Conservation (phyloP, 1,284 basidiomycete species). For the Rhodotorula sp. region DNA sequence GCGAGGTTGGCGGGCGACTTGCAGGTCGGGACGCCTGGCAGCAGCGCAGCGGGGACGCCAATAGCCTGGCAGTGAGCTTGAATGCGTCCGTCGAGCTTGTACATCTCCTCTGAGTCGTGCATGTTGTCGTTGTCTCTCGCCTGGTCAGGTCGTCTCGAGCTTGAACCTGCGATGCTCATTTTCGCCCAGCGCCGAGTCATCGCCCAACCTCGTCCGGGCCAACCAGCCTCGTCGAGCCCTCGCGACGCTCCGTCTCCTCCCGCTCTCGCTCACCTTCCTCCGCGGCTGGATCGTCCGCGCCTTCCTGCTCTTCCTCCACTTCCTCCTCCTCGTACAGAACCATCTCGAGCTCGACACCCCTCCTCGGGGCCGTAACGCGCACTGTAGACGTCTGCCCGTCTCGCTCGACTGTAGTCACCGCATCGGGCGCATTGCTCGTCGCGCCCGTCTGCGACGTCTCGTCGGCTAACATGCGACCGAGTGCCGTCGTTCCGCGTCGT, state of each 20-base stretch:
- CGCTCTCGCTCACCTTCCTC: slow-evolving; percentile 2
- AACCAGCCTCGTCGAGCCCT: not conserved
- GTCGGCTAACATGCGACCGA: too few species aligned
- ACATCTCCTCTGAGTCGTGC: too few species aligned
- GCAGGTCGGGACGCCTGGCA: slow-evolving; percentile 23
- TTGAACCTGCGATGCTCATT: not conserved
- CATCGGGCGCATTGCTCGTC: too few species aligned
- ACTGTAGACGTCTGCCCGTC: too few species aligned
- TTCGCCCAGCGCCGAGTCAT: not conserved
- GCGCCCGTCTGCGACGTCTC: too few species aligned
- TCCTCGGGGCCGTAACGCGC: not conserved
- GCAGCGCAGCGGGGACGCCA: slow-evolving; percentile 7
- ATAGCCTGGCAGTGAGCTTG: too few species aligned
- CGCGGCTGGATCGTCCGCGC: not conserved
- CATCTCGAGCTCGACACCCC: not conserved
- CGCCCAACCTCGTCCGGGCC: not conserved
- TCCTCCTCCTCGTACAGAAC: not conserved
- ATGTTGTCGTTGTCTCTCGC: not conserved
- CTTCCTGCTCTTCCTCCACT: not conserved
- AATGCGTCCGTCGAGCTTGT: not conserved
- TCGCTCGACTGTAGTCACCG: too few species aligned
- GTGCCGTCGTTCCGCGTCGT: too few species aligned
- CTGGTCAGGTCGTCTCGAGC: too few species aligned
- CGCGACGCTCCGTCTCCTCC: not conserved
- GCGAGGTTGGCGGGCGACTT: slow-evolving; percentile 6